These are phyloP conservation scores for Tulasnella sp. DNA, from an alignment of 768 basidiomycete species.

Conservation along the genomic window DNA sequence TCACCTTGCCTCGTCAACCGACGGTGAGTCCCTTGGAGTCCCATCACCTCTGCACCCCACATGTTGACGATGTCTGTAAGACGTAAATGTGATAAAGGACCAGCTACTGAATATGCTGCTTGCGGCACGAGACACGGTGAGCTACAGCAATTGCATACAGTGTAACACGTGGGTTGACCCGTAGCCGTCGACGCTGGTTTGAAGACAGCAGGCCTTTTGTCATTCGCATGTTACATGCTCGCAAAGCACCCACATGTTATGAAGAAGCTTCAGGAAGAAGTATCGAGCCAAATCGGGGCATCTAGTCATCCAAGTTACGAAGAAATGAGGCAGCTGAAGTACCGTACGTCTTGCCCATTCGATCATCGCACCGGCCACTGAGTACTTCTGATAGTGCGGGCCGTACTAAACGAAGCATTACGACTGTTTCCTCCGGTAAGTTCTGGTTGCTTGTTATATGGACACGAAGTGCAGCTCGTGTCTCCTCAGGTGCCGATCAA, in stretches of 20 bases:
- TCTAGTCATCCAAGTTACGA: conserved; percentile 2
- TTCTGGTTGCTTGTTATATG: not conserved
- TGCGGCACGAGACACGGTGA: conserved; percentile 16
- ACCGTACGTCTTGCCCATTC: conserved; percentile 17
- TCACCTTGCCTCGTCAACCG: conserved; percentile 21
- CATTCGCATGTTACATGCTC: conserved; percentile 13
- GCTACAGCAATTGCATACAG: not conserved
- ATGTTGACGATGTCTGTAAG: no score
- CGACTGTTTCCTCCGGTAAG: conserved; percentile 27
- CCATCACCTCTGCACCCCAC: no score
- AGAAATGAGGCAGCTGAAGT: not conserved
- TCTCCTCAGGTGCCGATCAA: conserved; percentile 8
- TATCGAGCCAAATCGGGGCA: conserved; percentile 16
- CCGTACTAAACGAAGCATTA: conserved; percentile 27
- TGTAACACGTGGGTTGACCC: not conserved
- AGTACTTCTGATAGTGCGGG: conserved; percentile 21
- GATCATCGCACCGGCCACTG: not conserved
- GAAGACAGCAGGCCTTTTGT: conserved; percentile 14
- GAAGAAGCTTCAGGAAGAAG: conserved; percentile 18
- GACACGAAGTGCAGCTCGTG: not conserved
- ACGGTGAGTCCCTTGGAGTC: no score
- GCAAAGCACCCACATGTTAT: conserved; percentile 15
- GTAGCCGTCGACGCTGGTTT: not conserved
- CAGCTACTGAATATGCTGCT: conserved; percentile 18
- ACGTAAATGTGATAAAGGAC: not conserved